Base-by-base conservation (phyloP, 352 stramenopile species). In the Phytophthora macrochlamydospora region DNA sequence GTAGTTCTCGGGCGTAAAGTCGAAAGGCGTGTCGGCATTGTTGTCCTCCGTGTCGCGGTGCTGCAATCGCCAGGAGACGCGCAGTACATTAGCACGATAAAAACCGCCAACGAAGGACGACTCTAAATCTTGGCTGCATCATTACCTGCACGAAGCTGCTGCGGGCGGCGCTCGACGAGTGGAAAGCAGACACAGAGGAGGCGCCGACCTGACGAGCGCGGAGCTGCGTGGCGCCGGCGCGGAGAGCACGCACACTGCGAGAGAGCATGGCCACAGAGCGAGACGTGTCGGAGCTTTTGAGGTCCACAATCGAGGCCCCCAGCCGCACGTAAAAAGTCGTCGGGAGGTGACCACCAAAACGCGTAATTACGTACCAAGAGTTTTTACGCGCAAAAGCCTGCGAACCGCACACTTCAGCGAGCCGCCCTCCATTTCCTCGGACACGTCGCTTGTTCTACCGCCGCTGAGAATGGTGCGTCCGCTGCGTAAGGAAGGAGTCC, bases 1-100 rank as follows among this genome's bases (percentile, higher is more conserved):
- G 71, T 99, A 99, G 80, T 99, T 99, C 71, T 99, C 96, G 29
- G 95, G 89, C 51, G 91, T 98, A 68, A 99, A 99, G 75, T 99
- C 97, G 68, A 99, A 99, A 62, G 91, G 85, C 48, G 95, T 98
- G 58, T 98, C 89, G 49, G 78, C 71, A 60, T 95, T 99, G 80
- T 99, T 99, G 65, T 99, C 95, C n/a, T 95, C 86, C 28, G 94
- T 98, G 73, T 99, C 89, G 67, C 97, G 93, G 84, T 99, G 96
- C 96, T 98, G 54, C 32, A 43, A n/a, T 48, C 42, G 6, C 18
- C 24, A 38, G 24, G 62, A 48, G 42, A 50, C 1, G n/a, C 1
- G 7, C 11, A 29, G 8, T 24, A 37, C 5, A 43, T 40, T 4
- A 55, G 30, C 18, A 24, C 29, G 3, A 37, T 40, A 51, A 24